Conservation (phyloP, 1,139 yeast species). For the Yamadazyma diddensiae region DNA sequence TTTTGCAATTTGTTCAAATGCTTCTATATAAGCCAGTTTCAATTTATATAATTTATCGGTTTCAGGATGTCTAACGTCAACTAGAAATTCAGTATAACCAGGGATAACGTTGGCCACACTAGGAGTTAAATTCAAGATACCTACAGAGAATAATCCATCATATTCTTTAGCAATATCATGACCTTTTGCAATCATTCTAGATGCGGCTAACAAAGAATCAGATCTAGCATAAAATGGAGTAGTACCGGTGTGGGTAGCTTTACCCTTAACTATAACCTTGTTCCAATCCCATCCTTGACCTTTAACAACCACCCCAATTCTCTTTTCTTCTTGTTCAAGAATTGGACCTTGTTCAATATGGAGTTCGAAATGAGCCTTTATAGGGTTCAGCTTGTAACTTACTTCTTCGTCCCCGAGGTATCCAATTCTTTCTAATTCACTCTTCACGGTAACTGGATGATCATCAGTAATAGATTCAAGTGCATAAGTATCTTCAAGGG, state of each 20-base stretch:
- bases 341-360: constrained; percentile 80
- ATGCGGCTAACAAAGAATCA: constrained; percentile 60
- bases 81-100: constrained; percentile 51
- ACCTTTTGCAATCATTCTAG: constrained; percentile 54
- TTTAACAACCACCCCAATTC: constrained; percentile 64
- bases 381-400: constrained; percentile 48
- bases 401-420: constrained; percentile 53
- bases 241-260: constrained; percentile 71
- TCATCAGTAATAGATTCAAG: constrained; percentile 54
- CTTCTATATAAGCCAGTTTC: constrained; percentile 33
- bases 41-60: constrained; percentile 45
- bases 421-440: constrained; percentile 60
- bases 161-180: constrained; percentile 53
- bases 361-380: constrained; percentile 68
- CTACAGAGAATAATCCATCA: constrained; percentile 58
- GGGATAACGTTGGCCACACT: constrained; percentile 68
- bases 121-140: constrained; percentile 54
- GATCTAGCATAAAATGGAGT: constrained; percentile 64
- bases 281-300: constrained; percentile 70
- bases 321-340: constrained; percentile 51
- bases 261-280: constrained; percentile 52
- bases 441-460: constrained; percentile 47
- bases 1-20: constrained; percentile 24
- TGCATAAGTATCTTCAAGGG: constrained; percentile 47
- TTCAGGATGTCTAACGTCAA: constrained; percentile 55